phyloP scores from a whole-genome alignment of 2,329 filamentous ascomycete species.

The Exophiala bonariae region DNA sequence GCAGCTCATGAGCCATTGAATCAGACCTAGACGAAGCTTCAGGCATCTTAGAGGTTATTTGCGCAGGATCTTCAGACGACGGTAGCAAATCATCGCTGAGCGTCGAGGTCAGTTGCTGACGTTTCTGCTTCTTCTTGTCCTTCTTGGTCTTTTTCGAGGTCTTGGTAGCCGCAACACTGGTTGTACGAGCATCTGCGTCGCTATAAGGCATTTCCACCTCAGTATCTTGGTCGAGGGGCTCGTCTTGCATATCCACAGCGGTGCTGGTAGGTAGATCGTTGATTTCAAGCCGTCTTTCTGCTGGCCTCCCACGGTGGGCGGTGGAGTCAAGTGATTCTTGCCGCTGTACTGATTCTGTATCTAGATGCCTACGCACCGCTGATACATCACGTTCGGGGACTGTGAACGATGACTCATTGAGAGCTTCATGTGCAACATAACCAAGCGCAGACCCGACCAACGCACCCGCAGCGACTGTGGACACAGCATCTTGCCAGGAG shows the following conservation, averaged over 20 bases:
- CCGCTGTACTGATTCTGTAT: too few species aligned
- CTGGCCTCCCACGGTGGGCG: too few species aligned
- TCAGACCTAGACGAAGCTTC: too few species aligned
- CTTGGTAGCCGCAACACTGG: neutral
- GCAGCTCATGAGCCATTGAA: too few species aligned
- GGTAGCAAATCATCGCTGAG: neutral
- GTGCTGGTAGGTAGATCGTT: too few species aligned
- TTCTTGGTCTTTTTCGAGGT: constrained; percentile 18
- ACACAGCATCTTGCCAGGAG: constrained; percentile 15
- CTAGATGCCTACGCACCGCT: too few species aligned
- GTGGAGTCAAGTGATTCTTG: too few species aligned
- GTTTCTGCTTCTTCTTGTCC: constrained; percentile 11
- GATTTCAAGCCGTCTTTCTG: too few species aligned
- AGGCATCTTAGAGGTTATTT: too few species aligned
- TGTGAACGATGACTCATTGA: neutral
- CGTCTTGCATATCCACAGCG: too few species aligned
- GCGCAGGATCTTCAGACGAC: neutral
- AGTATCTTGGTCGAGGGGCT: neutral
- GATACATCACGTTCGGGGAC: too few species aligned
- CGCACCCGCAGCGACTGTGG: constrained; percentile 13
- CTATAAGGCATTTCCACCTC: neutral
- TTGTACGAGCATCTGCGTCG: too few species aligned
- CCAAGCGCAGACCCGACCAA: constrained; percentile 8
- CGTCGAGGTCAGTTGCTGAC: neutral
- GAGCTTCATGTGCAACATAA: constrained; percentile 4